phyloP scores from a whole-genome alignment of 192 early-diverging fungal genomes.

The Coemansia sp. region DNA sequence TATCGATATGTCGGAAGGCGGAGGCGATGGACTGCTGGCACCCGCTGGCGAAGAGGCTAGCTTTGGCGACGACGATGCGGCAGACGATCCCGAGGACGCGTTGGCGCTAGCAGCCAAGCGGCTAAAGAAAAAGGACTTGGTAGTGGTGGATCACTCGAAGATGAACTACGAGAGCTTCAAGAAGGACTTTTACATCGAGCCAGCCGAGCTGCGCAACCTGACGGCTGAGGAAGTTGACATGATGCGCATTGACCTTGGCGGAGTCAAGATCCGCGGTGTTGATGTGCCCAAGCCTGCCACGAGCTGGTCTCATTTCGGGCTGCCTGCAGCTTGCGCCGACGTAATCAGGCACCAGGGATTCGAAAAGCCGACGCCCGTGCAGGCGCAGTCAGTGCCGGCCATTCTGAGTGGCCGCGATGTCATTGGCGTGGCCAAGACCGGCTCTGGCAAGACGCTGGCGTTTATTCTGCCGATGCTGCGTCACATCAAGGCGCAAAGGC shows the following conservation, averaged over 20 bases:
- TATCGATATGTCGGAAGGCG: conserved; percentile 14
- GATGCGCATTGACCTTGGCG: conserved; percentile 82
- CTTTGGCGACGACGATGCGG: conserved; percentile 47
- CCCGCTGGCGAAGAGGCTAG: conserved; percentile 48
- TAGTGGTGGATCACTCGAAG: conserved; percentile 79
- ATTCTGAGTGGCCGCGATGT: conserved; percentile 93
- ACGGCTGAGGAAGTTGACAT: conserved; percentile 81
- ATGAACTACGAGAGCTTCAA: conserved; percentile 85
- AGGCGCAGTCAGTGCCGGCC: conserved; percentile 93
- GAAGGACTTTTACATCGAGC: conserved; percentile 95
- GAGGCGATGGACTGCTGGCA: neutral
- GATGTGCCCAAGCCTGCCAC: conserved; percentile 90
- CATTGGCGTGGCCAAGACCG: conserved; percentile 94
- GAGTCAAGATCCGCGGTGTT: conserved; percentile 89
- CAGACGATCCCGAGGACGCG: conserved; percentile 65
- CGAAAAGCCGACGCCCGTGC: conserved; percentile 83
- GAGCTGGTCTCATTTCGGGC: conserved; percentile 94
- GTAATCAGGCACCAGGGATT: conserved; percentile 59
- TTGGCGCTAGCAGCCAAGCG: conserved; percentile 78
- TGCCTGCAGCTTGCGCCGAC: conserved; percentile 69
- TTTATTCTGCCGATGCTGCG: conserved; percentile 95
- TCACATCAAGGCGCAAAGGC: conserved; percentile 87
- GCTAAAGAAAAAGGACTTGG: conserved; percentile 88
- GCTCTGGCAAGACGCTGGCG: conserved; percentile 90
- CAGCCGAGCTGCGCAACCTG: conserved; percentile 80